Conservation (phyloP, 441 rosid species). For the Adansonia grandidieri region DNA sequence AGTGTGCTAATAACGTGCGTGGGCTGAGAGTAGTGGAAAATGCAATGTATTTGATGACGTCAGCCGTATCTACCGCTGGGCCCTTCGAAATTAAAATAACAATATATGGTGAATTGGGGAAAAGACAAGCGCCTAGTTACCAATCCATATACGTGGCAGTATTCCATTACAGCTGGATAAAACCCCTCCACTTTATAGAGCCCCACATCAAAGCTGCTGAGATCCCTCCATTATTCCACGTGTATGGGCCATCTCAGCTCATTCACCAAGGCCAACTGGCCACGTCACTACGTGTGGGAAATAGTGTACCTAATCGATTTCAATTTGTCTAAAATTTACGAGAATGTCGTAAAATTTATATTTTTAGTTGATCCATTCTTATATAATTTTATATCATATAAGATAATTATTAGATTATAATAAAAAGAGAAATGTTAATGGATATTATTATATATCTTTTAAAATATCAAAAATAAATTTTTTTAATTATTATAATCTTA, state of each 20-base stretch:
- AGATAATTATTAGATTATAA: too few relatives aligned
- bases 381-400: too few relatives aligned
- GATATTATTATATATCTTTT: too few relatives aligned
- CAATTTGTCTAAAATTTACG: too few relatives aligned
- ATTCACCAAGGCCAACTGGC: constrained; percentile 12
- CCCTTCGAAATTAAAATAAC: constrained; percentile 31
- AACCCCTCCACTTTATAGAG: constrained; percentile 6
- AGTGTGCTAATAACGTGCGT: constrained; percentile 5
- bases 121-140: constrained; percentile 31
- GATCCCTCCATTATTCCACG: constrained; percentile 21
- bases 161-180: not conserved
- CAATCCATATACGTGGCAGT: constrained; percentile 26
- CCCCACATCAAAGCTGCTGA: constrained; percentile 18
- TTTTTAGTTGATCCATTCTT: too few relatives aligned
- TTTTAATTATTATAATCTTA: too few relatives aligned
- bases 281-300: constrained; percentile 16
- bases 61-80: constrained; percentile 30
- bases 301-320: too few relatives aligned
- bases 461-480: too few relatives aligned
- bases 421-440: too few relatives aligned
- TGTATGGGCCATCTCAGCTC: constrained; percentile 10
- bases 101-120: constrained; percentile 31
- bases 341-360: too few relatives aligned
- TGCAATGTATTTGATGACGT: constrained; percentile 26
- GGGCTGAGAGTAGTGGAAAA: constrained; percentile 9